Evolutionary conservation across 2,329 filamentous ascomycete species (phyloP).

Genomic region (Lasiodiplodia sp.): DNA sequence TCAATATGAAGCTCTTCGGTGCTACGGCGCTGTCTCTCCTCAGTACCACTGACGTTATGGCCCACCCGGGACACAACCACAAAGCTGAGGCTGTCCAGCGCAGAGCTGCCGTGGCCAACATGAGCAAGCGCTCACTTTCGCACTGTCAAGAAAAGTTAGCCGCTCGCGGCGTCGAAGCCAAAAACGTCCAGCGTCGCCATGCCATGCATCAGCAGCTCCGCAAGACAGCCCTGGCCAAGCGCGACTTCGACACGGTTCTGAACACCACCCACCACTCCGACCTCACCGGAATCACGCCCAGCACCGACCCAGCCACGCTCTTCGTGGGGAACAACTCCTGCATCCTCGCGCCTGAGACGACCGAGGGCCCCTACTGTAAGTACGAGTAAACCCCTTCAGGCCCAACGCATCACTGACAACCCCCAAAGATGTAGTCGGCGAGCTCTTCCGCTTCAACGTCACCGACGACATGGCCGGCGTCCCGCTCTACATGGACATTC

Average conservation of each 20-base stretch:
- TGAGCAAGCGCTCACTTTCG: conserved; percentile 37
- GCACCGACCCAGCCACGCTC: conserved; percentile 39
- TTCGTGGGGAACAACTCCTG: conserved; percentile 44
- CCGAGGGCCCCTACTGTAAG: conserved; percentile 41
- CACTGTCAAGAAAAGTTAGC: conserved; percentile 50
- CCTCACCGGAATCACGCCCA: conserved; percentile 39
- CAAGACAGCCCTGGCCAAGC: conserved; percentile 39
- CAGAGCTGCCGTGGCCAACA: conserved; percentile 39
- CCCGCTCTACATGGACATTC: conserved; percentile 58
- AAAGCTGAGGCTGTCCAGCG: conserved; percentile 46
- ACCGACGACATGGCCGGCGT: conserved; percentile 58
- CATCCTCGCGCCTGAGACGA: conserved; percentile 43
- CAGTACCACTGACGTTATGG: conserved; percentile 38
- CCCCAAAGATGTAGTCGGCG: conserved; percentile 49
- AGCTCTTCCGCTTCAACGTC: conserved; percentile 59
- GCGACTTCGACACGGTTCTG: conserved; percentile 31
- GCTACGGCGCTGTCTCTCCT: conserved; percentile 34
- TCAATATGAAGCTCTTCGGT: conserved; percentile 32
- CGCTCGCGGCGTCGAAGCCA: conserved; percentile 49
- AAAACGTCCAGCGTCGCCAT: conserved; percentile 51
- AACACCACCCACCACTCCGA: conserved; percentile 41
- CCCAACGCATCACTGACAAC: too few species aligned
- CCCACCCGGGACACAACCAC: conserved; percentile 50
- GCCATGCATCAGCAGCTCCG: conserved; percentile 50
- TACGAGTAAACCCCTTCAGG: conserved; percentile 15